Percentiles rank a stretch among this genome's conserved stretches.
Evolutionary conservation across 78 protist genomes (phyloP).

Genomic region (Polysphondylium violaceum): DNA sequence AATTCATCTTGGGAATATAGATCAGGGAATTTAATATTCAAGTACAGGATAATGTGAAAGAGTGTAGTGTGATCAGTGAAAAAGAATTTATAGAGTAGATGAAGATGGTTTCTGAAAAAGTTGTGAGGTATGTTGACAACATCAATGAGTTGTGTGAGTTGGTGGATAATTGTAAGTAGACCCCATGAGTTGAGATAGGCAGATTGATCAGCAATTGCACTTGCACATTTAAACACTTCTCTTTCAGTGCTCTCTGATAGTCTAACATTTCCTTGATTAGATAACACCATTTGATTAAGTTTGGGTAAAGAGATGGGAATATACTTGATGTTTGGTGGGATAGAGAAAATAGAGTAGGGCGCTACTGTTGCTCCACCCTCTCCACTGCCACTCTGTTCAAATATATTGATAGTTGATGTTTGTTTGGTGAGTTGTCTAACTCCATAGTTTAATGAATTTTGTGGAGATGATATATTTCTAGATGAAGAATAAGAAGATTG

Average conservation of each 20-base stretch:
- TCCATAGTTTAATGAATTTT: slow-evolving; percentile 31
- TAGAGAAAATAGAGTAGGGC: slow-evolving; percentile 19
- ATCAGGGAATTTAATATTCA: slow-evolving; percentile 43
- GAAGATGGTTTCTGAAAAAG: slow-evolving; percentile 50
- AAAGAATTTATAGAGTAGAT: slow-evolving; percentile 51
- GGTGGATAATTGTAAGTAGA: slow-evolving; percentile 18
- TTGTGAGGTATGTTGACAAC: slow-evolving; percentile 45
- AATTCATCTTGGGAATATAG: slow-evolving; percentile 48
- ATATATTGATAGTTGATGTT: slow-evolving; percentile 3
- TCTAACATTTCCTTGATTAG: background rate
- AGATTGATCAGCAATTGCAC: slow-evolving; percentile 56
- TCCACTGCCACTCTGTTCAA: background rate
- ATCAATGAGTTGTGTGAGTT: slow-evolving; percentile 38
- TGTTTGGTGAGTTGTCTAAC: too few relatives aligned
- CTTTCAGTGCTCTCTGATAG: slow-evolving; percentile 44
- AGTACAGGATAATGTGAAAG: slow-evolving; percentile 35
- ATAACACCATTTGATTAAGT: background rate
- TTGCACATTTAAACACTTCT: slow-evolving; percentile 53
- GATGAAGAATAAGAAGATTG: background rate
- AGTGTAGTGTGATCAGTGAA: slow-evolving; percentile 42
- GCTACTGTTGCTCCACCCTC: background rate
- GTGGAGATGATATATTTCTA: background rate
- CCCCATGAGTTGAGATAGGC: slow-evolving; percentile 67
- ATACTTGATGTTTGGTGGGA: slow-evolving; percentile 48
- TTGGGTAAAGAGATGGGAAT: slow-evolving; percentile 27